Evolutionary conservation across 2,329 filamentous ascomycete species (phyloP).

Genomic region (Cadophora malorum): DNA sequence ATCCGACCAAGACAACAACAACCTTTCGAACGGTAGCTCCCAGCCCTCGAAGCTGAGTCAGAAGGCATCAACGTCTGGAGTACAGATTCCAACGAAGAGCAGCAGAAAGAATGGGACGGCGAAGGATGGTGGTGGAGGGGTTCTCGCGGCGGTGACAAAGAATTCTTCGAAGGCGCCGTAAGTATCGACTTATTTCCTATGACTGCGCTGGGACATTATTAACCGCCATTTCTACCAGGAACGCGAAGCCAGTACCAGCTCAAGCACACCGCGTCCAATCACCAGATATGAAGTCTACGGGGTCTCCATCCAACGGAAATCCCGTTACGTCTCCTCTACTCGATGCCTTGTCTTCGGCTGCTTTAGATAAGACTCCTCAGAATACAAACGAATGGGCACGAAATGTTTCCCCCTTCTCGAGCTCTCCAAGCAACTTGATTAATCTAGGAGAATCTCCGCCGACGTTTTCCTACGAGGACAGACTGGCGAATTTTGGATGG

Average conservation of each 20-base stretch:
- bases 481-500: slow-evolving; percentile 40
- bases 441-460: slow-evolving; percentile 54
- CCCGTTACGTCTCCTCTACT: slow-evolving; percentile 41
- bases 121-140: slow-evolving; percentile 41
- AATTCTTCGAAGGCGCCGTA: slow-evolving; percentile 43
- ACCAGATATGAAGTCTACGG: slow-evolving; percentile 40
- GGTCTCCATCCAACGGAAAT: slow-evolving; percentile 36
- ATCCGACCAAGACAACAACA: slow-evolving; percentile 44
- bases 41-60: slow-evolving; percentile 37
- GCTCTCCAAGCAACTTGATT: slow-evolving; percentile 51
- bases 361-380: slow-evolving; percentile 39
- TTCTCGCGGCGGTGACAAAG: slow-evolving; percentile 44
- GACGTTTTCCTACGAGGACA: slow-evolving; percentile 44
- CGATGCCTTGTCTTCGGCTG: slow-evolving; percentile 43
- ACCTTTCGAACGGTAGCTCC: slow-evolving; percentile 33
- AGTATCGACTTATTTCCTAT: slow-evolving; percentile 28
- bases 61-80: slow-evolving; percentile 36
- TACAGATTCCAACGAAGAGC: slow-evolving; percentile 42
- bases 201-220: slow-evolving; percentile 19
- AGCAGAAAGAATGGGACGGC: slow-evolving; percentile 46
- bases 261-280: slow-evolving; percentile 34
- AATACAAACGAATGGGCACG: slow-evolving; percentile 53
- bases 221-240: slow-evolving; percentile 32
- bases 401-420: slow-evolving; percentile 49
- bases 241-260: slow-evolving; percentile 32